Evolutionary conservation across 2,329 filamentous ascomycete genomes (phyloP), one percentile per base, ranked within the genome.

Genomic region (Cercospora sp.): DNA sequence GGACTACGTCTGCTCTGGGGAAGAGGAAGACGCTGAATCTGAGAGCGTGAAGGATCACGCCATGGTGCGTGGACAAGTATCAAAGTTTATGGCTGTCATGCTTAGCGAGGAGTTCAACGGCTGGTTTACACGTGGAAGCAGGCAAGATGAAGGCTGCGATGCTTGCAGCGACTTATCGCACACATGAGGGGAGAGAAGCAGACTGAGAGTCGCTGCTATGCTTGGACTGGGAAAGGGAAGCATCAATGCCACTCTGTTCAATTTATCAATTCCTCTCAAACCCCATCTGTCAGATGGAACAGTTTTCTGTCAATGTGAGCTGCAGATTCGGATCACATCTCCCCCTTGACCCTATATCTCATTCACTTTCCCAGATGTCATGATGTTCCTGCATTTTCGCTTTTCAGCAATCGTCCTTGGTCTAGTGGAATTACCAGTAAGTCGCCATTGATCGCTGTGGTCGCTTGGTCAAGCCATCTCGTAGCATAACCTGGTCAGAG

Each of bases 1-100:
- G 62, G 18, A 64, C 53, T 10, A 64, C 62, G 20, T 64, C 62
- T 23, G 45, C 33, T 12, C 18, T 64, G 62, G 62, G 62, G 6
- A 64, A 64, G 51, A 64, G 62, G 62, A 64, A 59, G 62, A 64
- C 62, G 51, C 9, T 57, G 9, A 64, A 63, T 3, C 16, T 59
- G 30, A 31, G 55, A 20, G 55, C 55, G 28, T 58, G n/a, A 12
- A 7, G 9, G 48, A 5, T 26, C 12, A 8, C 20, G 3, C 6
- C 6, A n/a, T 26, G 48, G 1, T 53, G 48, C 18, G 48, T 2
- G 12, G 48, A 16, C 3, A 12, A 28, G 20, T 12, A 3, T 12
- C 1, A 28, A 53, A 5, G 13, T 51, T 26, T 4, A 30, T 30
- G 48, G 48, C 23, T 28, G 20, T 55, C 16, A 30, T 55, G 48